Evolutionary conservation across 305 asterid species (phyloP).

Genomic region (Fraxinus greggii): DNA sequence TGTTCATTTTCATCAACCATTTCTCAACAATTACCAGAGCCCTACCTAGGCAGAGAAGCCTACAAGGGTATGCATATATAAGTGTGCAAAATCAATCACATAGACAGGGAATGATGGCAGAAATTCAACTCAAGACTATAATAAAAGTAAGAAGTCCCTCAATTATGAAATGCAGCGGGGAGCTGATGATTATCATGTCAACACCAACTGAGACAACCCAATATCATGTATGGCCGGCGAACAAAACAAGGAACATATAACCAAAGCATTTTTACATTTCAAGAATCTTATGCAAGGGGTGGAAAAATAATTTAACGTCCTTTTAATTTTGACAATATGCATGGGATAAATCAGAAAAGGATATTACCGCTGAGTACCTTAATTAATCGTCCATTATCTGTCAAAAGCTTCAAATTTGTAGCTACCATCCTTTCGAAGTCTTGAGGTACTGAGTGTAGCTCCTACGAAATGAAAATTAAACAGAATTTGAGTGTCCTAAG

Average conservation of each 20-base stretch:
- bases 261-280: background rate
- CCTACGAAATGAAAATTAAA: constrained; percentile 36
- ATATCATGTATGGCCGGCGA: background rate
- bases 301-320: background rate
- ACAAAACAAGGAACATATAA: background rate
- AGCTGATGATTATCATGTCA: background rate
- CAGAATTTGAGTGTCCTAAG: constrained; percentile 12
- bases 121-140: background rate
- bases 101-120: background rate
- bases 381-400: constrained; percentile 60
- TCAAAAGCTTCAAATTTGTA: constrained; percentile 63
- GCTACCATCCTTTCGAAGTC: constrained; percentile 60
- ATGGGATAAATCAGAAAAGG: background rate
- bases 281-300: background rate
- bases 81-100: background rate
- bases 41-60: background rate
- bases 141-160: background rate
- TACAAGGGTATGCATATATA: background rate
- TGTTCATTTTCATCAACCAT: background rate
- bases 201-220: background rate
- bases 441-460: constrained; percentile 50
- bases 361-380: constrained; percentile 51
- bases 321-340: background rate
- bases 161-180: background rate
- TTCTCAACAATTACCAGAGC: background rate